Percentiles rank a stretch among this genome's conserved stretches.
These are phyloP conservation scores for Penicillium sp. DNA, from an alignment of 2,329 filamentous ascomycete species.

Conservation along the genomic window DNA sequence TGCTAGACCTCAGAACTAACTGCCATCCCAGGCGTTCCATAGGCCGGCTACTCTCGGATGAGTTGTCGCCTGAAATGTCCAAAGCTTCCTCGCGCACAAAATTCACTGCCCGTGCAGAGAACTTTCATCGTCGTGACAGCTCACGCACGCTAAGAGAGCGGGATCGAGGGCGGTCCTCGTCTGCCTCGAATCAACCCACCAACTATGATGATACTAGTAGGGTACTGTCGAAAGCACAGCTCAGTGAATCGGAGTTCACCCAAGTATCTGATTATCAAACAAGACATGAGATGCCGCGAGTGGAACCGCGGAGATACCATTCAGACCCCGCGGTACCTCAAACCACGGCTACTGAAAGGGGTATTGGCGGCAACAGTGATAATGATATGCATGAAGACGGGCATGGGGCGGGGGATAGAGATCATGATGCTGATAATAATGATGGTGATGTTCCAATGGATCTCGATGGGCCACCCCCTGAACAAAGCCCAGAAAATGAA, in stretches of 20 bases:
- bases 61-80: conserved; percentile 6
- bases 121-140: conserved; percentile 11
- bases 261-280: conserved; percentile 1
- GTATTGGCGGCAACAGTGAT: neutral
- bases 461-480: neutral
- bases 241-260: neutral
- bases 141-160: conserved; percentile 10
- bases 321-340: conserved; percentile 10
- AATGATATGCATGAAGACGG: neutral
- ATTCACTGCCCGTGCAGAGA: conserved; percentile 17
- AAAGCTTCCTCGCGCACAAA: conserved; percentile 19
- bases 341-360: neutral
- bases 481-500: neutral
- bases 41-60: conserved; percentile 14
- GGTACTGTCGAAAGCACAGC: neutral
- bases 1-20: conserved; percentile 13
- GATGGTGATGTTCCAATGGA: neutral
- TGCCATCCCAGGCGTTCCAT: conserved; percentile 13
- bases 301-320: conserved; percentile 1
- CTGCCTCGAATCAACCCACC: conserved; percentile 6
- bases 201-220: conserved; percentile 11
- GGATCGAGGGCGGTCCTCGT: conserved; percentile 1
- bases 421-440: neutral
- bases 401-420: conserved; percentile 1
- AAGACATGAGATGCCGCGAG: neutral